phyloP scores from a whole-genome alignment of 176 grass and related monocot genomes.

The Oryza meyeriana region DNA sequence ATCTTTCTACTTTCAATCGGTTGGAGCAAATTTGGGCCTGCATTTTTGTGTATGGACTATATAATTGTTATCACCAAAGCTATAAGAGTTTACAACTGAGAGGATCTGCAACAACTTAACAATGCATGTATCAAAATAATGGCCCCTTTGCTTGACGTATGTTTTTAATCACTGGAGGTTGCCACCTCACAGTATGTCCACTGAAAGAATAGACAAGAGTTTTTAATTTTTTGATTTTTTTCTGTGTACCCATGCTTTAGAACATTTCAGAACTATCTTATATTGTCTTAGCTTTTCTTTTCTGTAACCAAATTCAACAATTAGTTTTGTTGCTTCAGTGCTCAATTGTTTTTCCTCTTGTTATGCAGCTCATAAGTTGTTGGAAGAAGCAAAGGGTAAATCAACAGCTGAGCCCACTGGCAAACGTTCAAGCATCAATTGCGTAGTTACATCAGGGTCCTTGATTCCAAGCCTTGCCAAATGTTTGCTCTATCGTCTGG shows the following conservation, averaged over 20 bases:
- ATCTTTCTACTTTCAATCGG: neutral
- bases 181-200: neutral
- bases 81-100: neutral
- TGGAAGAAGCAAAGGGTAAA: conserved; percentile 60
- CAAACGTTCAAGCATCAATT: conserved; percentile 46
- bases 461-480: conserved; percentile 96
- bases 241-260: neutral
- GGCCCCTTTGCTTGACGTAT: neutral
- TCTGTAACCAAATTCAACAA: neutral
- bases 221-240: conserved; percentile 10
- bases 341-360: neutral
- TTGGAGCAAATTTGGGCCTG: neutral
- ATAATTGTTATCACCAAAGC: conserved; percentile 3
- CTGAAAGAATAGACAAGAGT: neutral
- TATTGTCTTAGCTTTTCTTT: neutral
- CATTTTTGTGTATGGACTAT: neutral
- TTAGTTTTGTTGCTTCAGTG: neutral
- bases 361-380: conserved; percentile 59
- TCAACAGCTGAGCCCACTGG: neutral
- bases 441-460: conserved; percentile 92
- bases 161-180: neutral
- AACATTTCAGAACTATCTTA: neutral
- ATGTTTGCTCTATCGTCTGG: conserved; percentile 83
- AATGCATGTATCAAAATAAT: conserved; percentile 2
- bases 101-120: neutral